A percentile compares a stretch with the other conserved stretches of the same genome.
Conservation (phyloP, 2,329 filamentous ascomycete genomes). For the Metarhizium sp. region DNA sequence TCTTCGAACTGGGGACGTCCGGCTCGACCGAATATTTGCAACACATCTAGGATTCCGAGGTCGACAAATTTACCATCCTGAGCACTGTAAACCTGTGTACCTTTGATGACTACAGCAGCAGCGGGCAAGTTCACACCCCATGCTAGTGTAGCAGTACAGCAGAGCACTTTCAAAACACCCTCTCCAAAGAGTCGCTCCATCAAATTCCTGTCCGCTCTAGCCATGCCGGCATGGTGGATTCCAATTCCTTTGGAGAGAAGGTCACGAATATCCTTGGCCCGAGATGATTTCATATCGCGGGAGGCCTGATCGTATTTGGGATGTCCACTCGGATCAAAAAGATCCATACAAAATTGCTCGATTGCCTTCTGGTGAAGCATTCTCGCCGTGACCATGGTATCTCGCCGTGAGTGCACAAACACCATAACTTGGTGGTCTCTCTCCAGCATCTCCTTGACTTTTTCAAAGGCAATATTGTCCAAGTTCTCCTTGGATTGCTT, state of each 20-base stretch:
- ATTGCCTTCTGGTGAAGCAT: slow-evolving; percentile 79
- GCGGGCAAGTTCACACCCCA: slow-evolving; percentile 99
- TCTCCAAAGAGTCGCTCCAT: slow-evolving; percentile 87
- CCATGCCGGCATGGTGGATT: slow-evolving; percentile 95
- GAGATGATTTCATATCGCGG: slow-evolving; percentile 76
- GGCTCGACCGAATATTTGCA: slow-evolving; percentile 97
- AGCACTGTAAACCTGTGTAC: slow-evolving; percentile 92
- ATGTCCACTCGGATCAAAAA: slow-evolving; percentile 75
- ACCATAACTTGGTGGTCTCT: slow-evolving; percentile 97
- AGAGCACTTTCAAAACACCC: slow-evolving; percentile 92
- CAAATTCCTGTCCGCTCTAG: slow-evolving; percentile 86
- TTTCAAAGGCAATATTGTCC: slow-evolving; percentile 81
- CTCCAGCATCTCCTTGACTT: slow-evolving; percentile 87
- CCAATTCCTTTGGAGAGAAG: slow-evolving; percentile 85
- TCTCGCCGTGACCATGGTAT: slow-evolving; percentile 81
- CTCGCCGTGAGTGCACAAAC: slow-evolving; percentile 93
- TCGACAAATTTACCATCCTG: slow-evolving; percentile 96
- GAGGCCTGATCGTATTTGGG: slow-evolving; percentile 72
- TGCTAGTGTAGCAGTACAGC: slow-evolving; percentile 93
- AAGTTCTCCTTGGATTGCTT: slow-evolving; percentile 82
- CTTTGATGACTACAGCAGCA: slow-evolving; percentile 95
- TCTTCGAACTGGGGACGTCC: slow-evolving; percentile 97
- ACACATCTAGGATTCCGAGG: slow-evolving; percentile 87
- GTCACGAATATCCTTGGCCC: slow-evolving; percentile 79
- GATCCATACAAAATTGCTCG: slow-evolving; percentile 67